phyloP scores from a whole-genome alignment of 73 alveolate genomes.

The Paramecium sexaurelia region DNA sequence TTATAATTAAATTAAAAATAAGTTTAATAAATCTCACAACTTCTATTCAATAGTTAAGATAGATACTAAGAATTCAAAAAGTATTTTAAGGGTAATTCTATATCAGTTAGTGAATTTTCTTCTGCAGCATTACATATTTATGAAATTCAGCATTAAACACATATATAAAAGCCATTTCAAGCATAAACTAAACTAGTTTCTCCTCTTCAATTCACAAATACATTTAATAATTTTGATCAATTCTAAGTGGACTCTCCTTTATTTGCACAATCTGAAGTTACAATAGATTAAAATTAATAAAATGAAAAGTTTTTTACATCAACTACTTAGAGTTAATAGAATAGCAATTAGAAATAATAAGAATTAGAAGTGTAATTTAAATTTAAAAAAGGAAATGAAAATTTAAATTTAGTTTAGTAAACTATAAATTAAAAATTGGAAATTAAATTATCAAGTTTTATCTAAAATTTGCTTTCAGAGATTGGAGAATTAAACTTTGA shows the following conservation, averaged over 20 bases:
- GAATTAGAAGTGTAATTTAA: background rate
- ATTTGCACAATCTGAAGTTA: background rate
- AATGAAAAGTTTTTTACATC: background rate
- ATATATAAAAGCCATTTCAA: background rate
- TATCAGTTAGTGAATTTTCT: background rate
- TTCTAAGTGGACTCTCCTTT: background rate
- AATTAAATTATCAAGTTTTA: background rate
- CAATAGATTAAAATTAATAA: background rate
- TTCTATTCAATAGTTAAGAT: background rate
- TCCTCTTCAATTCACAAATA: background rate
- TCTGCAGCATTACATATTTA: background rate
- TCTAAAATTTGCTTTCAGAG: background rate
- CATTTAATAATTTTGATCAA: background rate
- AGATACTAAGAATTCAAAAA: background rate
- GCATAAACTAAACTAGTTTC: background rate
- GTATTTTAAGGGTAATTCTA: background rate
- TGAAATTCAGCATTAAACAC: conserved; percentile 22
- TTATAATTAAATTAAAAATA: background rate
- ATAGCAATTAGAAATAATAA: background rate
- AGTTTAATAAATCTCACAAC: background rate
- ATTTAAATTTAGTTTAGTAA: background rate
- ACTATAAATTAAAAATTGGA: background rate
- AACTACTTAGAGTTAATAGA: background rate
- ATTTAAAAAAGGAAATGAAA: background rate
- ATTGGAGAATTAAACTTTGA: background rate